Percentiles rank a stretch among this genome's conserved stretches.
Evolutionary conservation across 352 stramenopile species (phyloP).

Genomic region (Phytophthora ohioensis): DNA sequence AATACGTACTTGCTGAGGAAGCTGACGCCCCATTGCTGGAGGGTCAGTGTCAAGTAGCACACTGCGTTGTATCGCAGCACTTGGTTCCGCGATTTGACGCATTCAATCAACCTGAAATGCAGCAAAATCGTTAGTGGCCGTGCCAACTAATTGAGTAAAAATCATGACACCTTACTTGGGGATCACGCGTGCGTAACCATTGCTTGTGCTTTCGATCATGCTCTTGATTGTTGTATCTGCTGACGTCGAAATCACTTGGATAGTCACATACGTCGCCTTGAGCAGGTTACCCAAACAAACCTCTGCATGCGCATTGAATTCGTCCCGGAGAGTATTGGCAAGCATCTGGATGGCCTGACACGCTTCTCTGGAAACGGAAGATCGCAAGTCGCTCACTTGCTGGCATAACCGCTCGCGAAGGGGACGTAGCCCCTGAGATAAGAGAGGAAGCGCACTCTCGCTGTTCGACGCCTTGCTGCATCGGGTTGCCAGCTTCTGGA

Average conservation of each 20-base stretch:
- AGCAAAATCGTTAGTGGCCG: slow-evolving; percentile 10
- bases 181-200: slow-evolving; percentile 76
- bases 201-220: slow-evolving; percentile 81
- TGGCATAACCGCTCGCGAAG: slow-evolving; percentile 75
- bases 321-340: slow-evolving; percentile 65
- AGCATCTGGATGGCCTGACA: slow-evolving; percentile 77
- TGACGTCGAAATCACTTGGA: slow-evolving; percentile 84
- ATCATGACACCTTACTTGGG: slow-evolving; percentile 60
- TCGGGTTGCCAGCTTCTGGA: slow-evolving; percentile 64
- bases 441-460: slow-evolving; percentile 30
- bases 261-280: slow-evolving; percentile 90
- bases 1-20: slow-evolving; percentile 78
- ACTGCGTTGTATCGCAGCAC: slow-evolving; percentile 78
- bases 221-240: slow-evolving; percentile 75
- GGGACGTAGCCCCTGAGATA: slow-evolving; percentile 52
- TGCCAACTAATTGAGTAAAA: too few species aligned
- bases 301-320: slow-evolving; percentile 84
- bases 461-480: slow-evolving; percentile 51
- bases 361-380: slow-evolving; percentile 77
- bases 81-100: slow-evolving; percentile 77
- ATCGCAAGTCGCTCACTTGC: slow-evolving; percentile 83
- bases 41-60: slow-evolving; percentile 77
- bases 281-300: slow-evolving; percentile 73
- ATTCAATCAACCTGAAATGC: slow-evolving; percentile 70
- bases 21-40: slow-evolving; percentile 67